These are phyloP conservation scores for Alternaria triticimaculans DNA, from an alignment of 2,329 filamentous ascomycete species.

Conservation along the genomic window DNA sequence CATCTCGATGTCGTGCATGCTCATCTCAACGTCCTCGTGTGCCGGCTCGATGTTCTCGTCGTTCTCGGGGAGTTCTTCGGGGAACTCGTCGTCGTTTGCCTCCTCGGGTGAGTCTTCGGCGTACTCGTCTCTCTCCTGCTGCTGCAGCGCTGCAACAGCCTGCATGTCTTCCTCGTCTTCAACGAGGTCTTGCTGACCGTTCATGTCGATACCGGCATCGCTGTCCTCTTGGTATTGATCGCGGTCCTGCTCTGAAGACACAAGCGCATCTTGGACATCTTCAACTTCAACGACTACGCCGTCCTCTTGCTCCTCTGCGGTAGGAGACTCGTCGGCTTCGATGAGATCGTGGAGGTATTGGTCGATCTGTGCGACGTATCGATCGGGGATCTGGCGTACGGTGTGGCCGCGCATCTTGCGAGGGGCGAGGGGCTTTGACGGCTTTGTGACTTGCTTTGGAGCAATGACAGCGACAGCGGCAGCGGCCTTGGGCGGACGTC, in stretches of 20 bases:
- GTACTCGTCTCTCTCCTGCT: not conserved
- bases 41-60: not conserved
- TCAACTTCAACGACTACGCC: not conserved
- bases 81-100: not conserved
- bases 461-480: not conserved
- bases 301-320: not conserved
- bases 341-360: slow-evolving; percentile 5
- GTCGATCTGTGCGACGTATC: slow-evolving; percentile 14
- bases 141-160: not conserved
- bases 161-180: not conserved
- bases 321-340: not conserved
- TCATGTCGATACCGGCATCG: not conserved
- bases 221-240: slow-evolving; percentile 1
- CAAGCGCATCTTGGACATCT: not conserved
- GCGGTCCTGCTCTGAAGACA: not conserved
- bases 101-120: not conserved
- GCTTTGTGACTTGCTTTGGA: slow-evolving; percentile 1
- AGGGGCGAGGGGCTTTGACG: slow-evolving; percentile 14
- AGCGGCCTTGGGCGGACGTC: slow-evolving; percentile 24
- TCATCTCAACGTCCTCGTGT: not conserved
- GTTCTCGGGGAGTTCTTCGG: not conserved
- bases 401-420: slow-evolving; percentile 39
- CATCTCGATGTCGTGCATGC: not conserved
- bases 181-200: not conserved
- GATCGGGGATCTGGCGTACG: slow-evolving; percentile 35